A percentile compares a stretch with the other conserved stretches of the same genome.
These are phyloP conservation scores for Ophiostoma populinum DNA, from an alignment of 2,329 filamentous ascomycete genomes.

Conservation along the genomic window DNA sequence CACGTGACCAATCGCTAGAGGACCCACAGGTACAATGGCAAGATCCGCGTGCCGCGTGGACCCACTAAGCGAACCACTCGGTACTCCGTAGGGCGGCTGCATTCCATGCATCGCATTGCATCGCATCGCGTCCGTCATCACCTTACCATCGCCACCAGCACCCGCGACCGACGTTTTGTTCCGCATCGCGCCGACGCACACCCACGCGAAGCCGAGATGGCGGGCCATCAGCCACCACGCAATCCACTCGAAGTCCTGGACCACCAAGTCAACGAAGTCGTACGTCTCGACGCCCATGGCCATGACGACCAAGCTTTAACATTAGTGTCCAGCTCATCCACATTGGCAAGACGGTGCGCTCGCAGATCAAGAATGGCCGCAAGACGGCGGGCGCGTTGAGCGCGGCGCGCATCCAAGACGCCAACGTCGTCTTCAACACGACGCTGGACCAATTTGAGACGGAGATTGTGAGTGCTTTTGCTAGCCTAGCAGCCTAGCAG, in stretches of 20 bases:
- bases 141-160: not conserved
- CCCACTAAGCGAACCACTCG: too few relatives aligned
- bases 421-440: slow-evolving; percentile 30
- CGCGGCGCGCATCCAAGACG: slow-evolving; percentile 27
- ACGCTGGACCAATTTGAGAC: slow-evolving; percentile 38
- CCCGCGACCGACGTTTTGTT: too few relatives aligned
- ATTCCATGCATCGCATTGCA: not conserved
- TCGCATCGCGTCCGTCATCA: not conserved
- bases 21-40: too few relatives aligned
- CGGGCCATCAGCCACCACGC: slow-evolving; percentile 1
- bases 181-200: too few relatives aligned
- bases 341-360: slow-evolving; percentile 37
- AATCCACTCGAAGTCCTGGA: slow-evolving; percentile 29
- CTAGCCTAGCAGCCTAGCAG: too few relatives aligned
- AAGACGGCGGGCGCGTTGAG: slow-evolving; percentile 19
- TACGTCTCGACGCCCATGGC: slow-evolving; percentile 18
- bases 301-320: not conserved
- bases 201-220: slow-evolving; percentile 5
- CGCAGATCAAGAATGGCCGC: slow-evolving; percentile 28
- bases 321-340: slow-evolving; percentile 37
- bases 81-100: too few relatives aligned
- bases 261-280: slow-evolving; percentile 35
- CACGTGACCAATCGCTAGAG: too few relatives aligned
- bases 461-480: slow-evolving; percentile 40
- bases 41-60: not conserved